phyloP scores from a whole-genome alignment of 257 asterid species.

The Salvia splendens region DNA sequence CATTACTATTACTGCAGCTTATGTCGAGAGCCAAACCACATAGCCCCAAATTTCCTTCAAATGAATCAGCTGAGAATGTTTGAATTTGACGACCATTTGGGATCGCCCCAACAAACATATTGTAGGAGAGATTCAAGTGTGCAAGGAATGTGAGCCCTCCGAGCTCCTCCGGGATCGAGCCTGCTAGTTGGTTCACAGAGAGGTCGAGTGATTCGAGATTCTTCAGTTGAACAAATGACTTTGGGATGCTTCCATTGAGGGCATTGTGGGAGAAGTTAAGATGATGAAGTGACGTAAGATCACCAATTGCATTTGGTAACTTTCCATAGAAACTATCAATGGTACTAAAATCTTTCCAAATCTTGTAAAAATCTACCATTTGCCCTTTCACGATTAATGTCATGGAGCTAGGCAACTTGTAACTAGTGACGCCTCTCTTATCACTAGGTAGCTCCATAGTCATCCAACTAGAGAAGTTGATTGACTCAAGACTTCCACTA shows the following conservation, averaged over 20 bases:
- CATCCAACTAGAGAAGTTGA: slow-evolving; percentile 1
- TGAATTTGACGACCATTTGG: not conserved
- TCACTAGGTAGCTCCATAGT: no score
- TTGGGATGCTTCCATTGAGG: not conserved
- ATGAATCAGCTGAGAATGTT: not conserved
- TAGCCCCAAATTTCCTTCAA: not conserved
- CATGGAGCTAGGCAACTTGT: not conserved
- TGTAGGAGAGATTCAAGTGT: no score
- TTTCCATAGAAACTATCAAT: not conserved
- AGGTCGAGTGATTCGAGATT: not conserved
- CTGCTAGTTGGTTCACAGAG: not conserved
- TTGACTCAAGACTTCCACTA: slow-evolving; percentile 8
- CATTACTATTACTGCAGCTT: no score
- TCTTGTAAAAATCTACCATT: not conserved
- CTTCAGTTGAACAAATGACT: not conserved
- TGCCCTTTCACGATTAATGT: not conserved
- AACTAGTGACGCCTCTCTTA: no score
- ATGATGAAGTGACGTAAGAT: not conserved
- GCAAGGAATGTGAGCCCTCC: not conserved
- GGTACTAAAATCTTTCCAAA: not conserved
- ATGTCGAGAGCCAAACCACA: not conserved
- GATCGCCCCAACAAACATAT: not conserved
- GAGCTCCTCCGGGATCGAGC: not conserved
- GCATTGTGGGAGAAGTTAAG: slow-evolving; percentile 8
- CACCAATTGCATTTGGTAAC: slow-evolving; percentile 4